These are phyloP conservation scores for Blechomonas ayalai DNA, from an alignment of 208 protist genomes.

Conservation along the genomic window DNA sequence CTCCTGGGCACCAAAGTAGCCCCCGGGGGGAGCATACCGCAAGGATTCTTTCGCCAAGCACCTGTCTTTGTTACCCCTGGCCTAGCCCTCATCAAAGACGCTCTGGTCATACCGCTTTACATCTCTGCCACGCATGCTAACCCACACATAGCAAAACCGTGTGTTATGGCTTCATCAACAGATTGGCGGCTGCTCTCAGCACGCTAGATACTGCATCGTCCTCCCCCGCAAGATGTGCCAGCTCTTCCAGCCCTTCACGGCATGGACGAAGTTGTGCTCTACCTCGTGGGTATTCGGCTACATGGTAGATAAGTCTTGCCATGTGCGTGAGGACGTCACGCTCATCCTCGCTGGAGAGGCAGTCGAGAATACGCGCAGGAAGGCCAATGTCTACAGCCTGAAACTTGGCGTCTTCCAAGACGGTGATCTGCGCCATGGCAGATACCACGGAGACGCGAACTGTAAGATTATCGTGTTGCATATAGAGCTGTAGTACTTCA, in stretches of 20 bases:
- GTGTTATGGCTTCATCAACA: too few species aligned
- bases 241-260: constrained; percentile 28
- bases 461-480: constrained; percentile 53
- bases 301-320: constrained; percentile 41
- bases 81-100: too few species aligned
- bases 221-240: constrained; percentile 22
- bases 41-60: too few species aligned
- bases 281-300: constrained; percentile 61
- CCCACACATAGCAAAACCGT: too few species aligned
- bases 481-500: constrained; percentile 27
- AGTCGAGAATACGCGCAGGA: constrained; percentile 14
- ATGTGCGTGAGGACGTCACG: constrained; percentile 75
- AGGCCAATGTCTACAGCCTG: constrained; percentile 51
- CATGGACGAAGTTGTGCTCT: constrained; percentile 26
- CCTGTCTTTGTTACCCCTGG: too few species aligned
- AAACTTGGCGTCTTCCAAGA: constrained; percentile 65
- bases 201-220: constrained; percentile 21
- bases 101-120: too few species aligned
- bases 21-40: too few species aligned
- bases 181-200: constrained; percentile 12
- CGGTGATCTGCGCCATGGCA: constrained; percentile 66
- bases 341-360: constrained; percentile 59
- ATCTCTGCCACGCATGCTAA: too few species aligned
- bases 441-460: constrained; percentile 53
- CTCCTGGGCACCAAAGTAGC: too few species aligned